phyloP scores from a whole-genome alignment of 2,329 filamentous ascomycete species.

The Apiospora arundinis region DNA sequence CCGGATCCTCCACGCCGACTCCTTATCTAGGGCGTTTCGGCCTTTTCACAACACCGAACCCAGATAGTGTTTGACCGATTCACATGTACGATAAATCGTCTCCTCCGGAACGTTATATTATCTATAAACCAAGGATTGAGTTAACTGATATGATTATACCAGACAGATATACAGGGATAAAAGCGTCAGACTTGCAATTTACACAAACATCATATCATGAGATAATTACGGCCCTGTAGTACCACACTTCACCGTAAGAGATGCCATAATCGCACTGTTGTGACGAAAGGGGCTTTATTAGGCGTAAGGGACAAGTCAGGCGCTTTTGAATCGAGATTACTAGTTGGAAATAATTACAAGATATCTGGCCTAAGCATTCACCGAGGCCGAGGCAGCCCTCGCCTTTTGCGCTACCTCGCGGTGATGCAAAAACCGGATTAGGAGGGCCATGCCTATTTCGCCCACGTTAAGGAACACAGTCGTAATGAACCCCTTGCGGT shows the following conservation, averaged over 20 bases:
- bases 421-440: constrained; percentile 53
- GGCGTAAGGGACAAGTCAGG: not conserved
- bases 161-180: too few relatives aligned
- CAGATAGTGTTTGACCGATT: too few relatives aligned
- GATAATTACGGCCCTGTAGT: too few relatives aligned
- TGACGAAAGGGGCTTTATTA: too few relatives aligned
- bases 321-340: not conserved
- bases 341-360: not conserved
- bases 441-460: constrained; percentile 57
- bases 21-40: not conserved
- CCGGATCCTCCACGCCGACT: not conserved
- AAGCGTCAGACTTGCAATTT: too few relatives aligned
- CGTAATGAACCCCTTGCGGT: constrained; percentile 66
- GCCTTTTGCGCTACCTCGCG: constrained; percentile 39
- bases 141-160: too few relatives aligned
- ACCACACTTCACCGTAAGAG: too few relatives aligned
- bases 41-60: not conserved
- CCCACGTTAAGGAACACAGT: constrained; percentile 54
- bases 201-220: too few relatives aligned
- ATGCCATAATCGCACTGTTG: too few relatives aligned
- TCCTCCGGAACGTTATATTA: not conserved
- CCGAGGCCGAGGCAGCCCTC: not conserved
- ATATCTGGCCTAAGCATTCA: not conserved
- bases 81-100: not conserved
- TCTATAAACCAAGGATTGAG: not conserved